phyloP scores from a whole-genome alignment of 1,284 basidiomycete species.

The Ganoderma sinense region DNA sequence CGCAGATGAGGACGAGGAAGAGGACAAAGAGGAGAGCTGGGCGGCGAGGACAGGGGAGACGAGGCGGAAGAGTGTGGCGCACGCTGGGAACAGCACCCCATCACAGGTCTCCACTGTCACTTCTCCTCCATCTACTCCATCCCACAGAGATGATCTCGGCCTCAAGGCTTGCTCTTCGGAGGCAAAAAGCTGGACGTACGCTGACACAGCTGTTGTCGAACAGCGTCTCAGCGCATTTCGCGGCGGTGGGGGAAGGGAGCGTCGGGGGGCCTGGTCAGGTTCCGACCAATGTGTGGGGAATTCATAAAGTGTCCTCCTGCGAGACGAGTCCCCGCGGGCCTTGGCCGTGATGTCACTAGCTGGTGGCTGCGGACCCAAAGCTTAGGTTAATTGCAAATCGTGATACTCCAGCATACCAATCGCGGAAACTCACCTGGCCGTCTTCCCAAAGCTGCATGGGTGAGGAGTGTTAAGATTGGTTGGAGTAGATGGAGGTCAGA shows the following conservation, averaged over 20 bases:
- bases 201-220: conserved; percentile 1
- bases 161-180: neutral
- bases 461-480: neutral
- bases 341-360: neutral
- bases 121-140: neutral
- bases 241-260: conserved; percentile 9
- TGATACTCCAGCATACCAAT: neutral
- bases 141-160: neutral
- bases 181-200: neutral
- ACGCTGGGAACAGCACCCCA: conserved; percentile 25
- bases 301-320: neutral
- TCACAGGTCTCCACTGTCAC: conserved; percentile 18
- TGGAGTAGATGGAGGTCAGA: conserved; percentile 30
- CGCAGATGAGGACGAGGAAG: neutral
- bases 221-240: conserved; percentile 1
- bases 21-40: neutral
- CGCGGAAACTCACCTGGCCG: neutral
- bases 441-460: neutral
- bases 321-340: neutral
- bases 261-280: conserved; percentile 25
- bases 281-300: conserved; percentile 8
- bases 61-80: conserved; percentile 26
- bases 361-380: neutral
- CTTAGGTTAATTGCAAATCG: neutral
- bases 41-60: conserved; percentile 29